phyloP scores from a whole-genome alignment of 2,329 filamentous ascomycete genomes.

The Diaporthe velutina region DNA sequence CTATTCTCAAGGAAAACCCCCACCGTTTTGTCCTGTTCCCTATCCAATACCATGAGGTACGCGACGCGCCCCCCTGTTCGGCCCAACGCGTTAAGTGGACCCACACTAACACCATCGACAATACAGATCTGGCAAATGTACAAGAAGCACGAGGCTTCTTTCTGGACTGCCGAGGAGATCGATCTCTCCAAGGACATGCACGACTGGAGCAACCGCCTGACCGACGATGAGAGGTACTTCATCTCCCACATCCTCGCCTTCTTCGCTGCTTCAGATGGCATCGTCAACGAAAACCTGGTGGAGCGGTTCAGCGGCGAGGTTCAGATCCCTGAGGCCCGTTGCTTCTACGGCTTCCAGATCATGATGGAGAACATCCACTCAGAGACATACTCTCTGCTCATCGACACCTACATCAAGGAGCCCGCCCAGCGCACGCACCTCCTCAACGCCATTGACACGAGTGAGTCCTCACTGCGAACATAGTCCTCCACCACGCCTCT shows the following conservation, averaged over 20 bases:
- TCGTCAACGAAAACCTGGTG: constrained; percentile 99
- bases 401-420: constrained; percentile 99
- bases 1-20: constrained; percentile 93
- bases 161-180: constrained; percentile 99
- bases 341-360: constrained; percentile 99
- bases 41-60: constrained; percentile 99
- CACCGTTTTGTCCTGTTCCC: constrained; percentile 98
- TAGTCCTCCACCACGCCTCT: constrained; percentile 73
- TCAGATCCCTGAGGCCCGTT: constrained; percentile 96
- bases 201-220: constrained; percentile 99
- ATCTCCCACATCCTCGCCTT: constrained; percentile 98
- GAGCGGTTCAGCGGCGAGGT: constrained; percentile 98
- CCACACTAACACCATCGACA: constrained; percentile 54
- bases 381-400: constrained; percentile 98
- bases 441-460: constrained; percentile 99
- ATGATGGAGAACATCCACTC: constrained; percentile 99
- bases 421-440: constrained; percentile 92
- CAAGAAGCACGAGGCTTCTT: constrained; percentile 99
- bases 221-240: constrained; percentile 97
- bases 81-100: constrained; percentile 77
- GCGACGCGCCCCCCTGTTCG: constrained; percentile 62
- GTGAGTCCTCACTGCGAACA: constrained; percentile 61
- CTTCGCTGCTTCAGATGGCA: constrained; percentile 98
- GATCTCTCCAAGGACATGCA: constrained; percentile 98
- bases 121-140: constrained; percentile 99